Evolutionary conservation across 2,329 filamentous ascomycete genomes (phyloP), one percentile per base, ranked within the genome.

Genomic region (Chrysoporthe austroafricana): DNA sequence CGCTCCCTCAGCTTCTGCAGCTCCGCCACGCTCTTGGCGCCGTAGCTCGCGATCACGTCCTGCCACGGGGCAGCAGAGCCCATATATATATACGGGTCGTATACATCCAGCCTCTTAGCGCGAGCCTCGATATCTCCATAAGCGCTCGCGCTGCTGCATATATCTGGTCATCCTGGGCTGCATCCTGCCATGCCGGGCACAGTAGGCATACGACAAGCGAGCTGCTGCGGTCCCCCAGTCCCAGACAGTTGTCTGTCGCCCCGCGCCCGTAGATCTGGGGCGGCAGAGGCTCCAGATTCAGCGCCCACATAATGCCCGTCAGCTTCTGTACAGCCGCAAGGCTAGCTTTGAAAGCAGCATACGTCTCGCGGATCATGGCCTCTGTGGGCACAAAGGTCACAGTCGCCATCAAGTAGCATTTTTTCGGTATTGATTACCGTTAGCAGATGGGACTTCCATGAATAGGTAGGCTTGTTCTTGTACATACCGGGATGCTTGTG

Each of bases 1-100:
- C 44, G 58, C 3, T 48, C 39, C 36, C 70, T 59, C 7, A 72
- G 59, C n/a, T 26, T 36, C 43, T 56, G 54, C 32, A 74, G 39
- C 34, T 61, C 43, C 26, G 57, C 21, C 36, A 72, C 63, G 39
- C 58, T 73, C 39, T 68, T 66, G 4, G 36, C 7, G 3, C 72
- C 72, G 61, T 74, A 75, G n/a, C 63, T 70, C 3, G 62, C 57
- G 34, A 75, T 69, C 1, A 69, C 69, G 48, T 72, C 69, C 63
- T 75, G 73, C 56, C 57, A 71, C 14, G 21, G 32, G 2, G 18
- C 67, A 9, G 70, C 72, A 48, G 72, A 72, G 48, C 68, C 71
- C 21, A 74, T 62, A 48, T 70, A 72, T 5, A 66, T 11, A 13
- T 39, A 66, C 8, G 58, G 58, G 26, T 66, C 64, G 21, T 62